Evolutionary conservation across 345 rosid genomes (phyloP).

Genomic region (Camelina sativa): DNA sequence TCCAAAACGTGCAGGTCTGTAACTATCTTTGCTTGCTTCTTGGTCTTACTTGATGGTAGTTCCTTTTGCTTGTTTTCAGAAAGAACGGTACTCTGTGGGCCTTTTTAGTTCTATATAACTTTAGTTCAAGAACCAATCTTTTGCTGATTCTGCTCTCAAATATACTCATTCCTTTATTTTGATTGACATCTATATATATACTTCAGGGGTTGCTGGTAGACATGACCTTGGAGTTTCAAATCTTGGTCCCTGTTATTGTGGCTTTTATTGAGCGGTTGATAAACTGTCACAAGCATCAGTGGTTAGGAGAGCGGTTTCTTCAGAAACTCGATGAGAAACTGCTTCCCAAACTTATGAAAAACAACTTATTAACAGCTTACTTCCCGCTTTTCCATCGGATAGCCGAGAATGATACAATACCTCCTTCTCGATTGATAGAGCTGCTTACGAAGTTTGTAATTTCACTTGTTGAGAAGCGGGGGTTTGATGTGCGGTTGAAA

Average conservation of each 20-base stretch:
- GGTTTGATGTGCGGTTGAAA: slow-evolving; percentile 64
- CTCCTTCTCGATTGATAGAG: slow-evolving; percentile 70
- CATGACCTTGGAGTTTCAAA: slow-evolving; percentile 61
- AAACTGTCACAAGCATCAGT: slow-evolving; percentile 70
- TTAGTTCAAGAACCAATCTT: slow-evolving; percentile 15
- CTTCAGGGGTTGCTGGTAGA: slow-evolving; percentile 81
- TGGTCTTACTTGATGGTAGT: slow-evolving; percentile 31
- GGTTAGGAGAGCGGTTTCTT: slow-evolving; percentile 84
- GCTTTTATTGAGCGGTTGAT: slow-evolving; percentile 70
- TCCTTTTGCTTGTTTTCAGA: slow-evolving; percentile 20
- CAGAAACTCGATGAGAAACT: slow-evolving; percentile 71
- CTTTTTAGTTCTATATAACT: slow-evolving; percentile 13
- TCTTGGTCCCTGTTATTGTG: slow-evolving; percentile 78
- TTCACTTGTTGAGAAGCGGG: slow-evolving; percentile 71
- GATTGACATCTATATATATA: slow-evolving; percentile 40
- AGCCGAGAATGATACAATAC: slow-evolving; percentile 73
- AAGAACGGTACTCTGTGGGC: slow-evolving; percentile 26
- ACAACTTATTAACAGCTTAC: slow-evolving; percentile 65
- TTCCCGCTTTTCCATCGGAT: slow-evolving; percentile 77
- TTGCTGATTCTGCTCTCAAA: slow-evolving; percentile 26
- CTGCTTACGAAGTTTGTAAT: slow-evolving; percentile 66
- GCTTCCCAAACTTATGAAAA: slow-evolving; percentile 67
- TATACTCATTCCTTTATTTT: slow-evolving; percentile 20
- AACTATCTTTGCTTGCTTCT: slow-evolving; percentile 22
- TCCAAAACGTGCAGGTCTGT: slow-evolving; percentile 72